phyloP scores from a whole-genome alignment of 257 asterid species.

The Jacaranda copaia region DNA sequence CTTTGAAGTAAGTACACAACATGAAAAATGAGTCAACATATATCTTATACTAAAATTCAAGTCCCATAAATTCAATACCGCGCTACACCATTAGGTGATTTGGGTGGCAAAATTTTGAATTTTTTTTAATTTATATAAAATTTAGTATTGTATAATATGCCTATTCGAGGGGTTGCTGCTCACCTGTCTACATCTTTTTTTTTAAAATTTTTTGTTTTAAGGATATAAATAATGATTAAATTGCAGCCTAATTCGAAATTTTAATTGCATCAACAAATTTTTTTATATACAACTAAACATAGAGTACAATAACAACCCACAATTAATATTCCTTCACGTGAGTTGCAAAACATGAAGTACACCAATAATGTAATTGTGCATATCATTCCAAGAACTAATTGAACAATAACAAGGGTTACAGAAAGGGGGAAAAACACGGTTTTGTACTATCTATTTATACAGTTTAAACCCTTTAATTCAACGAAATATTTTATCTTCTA shows the following conservation, averaged over 20 bases:
- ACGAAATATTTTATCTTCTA: no score
- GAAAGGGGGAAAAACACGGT: neutral
- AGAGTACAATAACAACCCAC: neutral
- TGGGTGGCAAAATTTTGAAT: no score
- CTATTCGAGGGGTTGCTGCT: no score
- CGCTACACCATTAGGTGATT: no score
- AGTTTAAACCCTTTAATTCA: neutral
- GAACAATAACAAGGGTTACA: neutral
- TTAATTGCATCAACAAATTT: neutral
- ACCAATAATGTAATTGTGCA: neutral
- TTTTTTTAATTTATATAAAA: no score
- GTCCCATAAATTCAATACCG: no score
- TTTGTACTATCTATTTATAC: neutral
- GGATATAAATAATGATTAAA: neutral
- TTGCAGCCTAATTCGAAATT: neutral
- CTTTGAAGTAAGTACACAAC: no score
- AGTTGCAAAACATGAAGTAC: neutral
- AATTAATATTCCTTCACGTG: neutral
- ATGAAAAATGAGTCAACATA: no score
- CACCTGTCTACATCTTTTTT: no score
- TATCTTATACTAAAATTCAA: no score
- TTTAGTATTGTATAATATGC: no score
- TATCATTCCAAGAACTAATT: conserved; percentile 22
- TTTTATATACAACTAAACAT: neutral
- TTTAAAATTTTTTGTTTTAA: no score